These are phyloP conservation scores for Dissophora ornata DNA, from an alignment of 192 early-diverging fungal genomes.

Conservation along the genomic window DNA sequence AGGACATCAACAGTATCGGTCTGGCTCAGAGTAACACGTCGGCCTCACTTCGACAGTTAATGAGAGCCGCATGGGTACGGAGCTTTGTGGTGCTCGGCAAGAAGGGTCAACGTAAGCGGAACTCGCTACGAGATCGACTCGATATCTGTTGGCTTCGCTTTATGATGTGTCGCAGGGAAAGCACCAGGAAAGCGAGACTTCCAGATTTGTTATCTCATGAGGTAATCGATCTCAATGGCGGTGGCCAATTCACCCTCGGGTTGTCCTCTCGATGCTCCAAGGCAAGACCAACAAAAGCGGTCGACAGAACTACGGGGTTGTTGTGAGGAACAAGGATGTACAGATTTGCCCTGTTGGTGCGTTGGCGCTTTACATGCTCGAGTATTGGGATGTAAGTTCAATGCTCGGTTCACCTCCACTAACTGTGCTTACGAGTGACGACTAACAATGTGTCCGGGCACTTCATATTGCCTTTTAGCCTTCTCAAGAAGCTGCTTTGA, in stretches of 20 bases:
- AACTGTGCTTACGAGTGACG: too few relatives aligned
- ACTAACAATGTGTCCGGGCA: too few relatives aligned
- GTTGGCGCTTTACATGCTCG: slow-evolving; percentile 16
- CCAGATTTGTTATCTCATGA: slow-evolving; percentile 10
- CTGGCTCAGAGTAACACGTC: neutral
- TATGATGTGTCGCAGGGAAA: slow-evolving; percentile 26
- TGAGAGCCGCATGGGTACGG: slow-evolving; percentile 12
- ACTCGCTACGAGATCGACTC: slow-evolving; percentile 1
- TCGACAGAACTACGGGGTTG: neutral
- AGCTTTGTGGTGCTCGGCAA: neutral
- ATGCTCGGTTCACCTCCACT: too few relatives aligned
- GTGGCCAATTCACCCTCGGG: slow-evolving; percentile 4
- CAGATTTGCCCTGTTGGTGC: slow-evolving; percentile 19
- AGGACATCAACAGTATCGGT: neutral
- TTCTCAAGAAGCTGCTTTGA: too few relatives aligned
- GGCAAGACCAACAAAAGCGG: slow-evolving; percentile 3
- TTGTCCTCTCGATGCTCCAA: slow-evolving; percentile 15
- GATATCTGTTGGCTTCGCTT: slow-evolving; percentile 18
- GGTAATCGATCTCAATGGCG: neutral
- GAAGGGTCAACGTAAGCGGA: neutral
- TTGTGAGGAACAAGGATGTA: slow-evolving; percentile 22
- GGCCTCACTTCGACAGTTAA: neutral
- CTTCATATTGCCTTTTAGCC: too few relatives aligned
- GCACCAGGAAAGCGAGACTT: neutral
- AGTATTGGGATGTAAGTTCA: slow-evolving; percentile 24